These are phyloP conservation scores for Penicillium goetzii DNA, from an alignment of 495 filamentous ascomycete species.

Conservation along the genomic window DNA sequence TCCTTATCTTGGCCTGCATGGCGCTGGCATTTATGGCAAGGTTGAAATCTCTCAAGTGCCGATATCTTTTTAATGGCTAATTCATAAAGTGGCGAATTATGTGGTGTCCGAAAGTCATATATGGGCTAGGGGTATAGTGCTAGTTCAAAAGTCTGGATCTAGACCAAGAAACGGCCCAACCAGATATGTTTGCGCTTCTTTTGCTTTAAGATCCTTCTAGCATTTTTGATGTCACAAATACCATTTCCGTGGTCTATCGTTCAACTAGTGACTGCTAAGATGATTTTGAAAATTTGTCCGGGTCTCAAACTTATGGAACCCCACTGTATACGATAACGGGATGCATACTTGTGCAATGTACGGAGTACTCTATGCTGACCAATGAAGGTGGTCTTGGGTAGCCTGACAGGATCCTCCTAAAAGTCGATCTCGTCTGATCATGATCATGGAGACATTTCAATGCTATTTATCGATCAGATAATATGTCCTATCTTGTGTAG, in stretches of 20 bases:
- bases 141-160: too few relatives aligned
- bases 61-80: background rate
- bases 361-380: background rate
- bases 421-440: background rate
- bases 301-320: too few relatives aligned
- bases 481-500: background rate
- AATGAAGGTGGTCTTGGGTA: background rate
- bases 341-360: background rate
- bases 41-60: background rate
- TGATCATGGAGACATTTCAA: background rate
- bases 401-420: background rate
- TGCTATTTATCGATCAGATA: too few relatives aligned
- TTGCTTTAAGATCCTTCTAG: too few relatives aligned
- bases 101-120: background rate
- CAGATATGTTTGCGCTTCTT: too few relatives aligned
- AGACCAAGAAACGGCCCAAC: too few relatives aligned
- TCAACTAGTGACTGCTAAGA: too few relatives aligned
- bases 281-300: too few relatives aligned
- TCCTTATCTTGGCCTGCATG: background rate
- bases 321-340: background rate
- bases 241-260: too few relatives aligned
- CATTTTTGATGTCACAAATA: too few relatives aligned
- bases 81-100: background rate
- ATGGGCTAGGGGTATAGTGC: too few relatives aligned
- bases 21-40: background rate